Evolutionary conservation across 1,139 yeast genomes (phyloP), one percentile per base, ranked within the genome.

Genomic region (Pneumocystis sp.): DNA sequence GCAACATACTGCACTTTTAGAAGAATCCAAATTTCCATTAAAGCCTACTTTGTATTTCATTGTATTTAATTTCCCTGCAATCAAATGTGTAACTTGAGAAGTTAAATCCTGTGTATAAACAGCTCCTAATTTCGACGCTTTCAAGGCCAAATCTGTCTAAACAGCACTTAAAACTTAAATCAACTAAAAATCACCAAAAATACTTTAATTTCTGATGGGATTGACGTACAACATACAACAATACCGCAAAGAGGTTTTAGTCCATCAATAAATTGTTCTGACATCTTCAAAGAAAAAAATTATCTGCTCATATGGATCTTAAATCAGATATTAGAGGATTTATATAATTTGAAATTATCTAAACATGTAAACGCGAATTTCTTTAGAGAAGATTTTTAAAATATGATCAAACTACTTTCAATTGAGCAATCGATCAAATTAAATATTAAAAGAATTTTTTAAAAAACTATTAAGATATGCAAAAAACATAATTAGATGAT

Each of bases 51-150:
- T 77, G 74, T 85, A 88, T 74, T 89, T 89, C 37, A 84, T 86
- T 0, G 95, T 84, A 69, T 81, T 77, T 44, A 83, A 74, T 66
- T 80, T 80, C 1, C 93, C 95, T 21, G 88, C 93, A 3, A 89
- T 78, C 61, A 89, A 75, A 68, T 82, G 83, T 64, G 82, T 80
- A 8, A 85, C 87, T 72, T 85, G 89, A 64, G 85, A 81, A 81
- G 85, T 84, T 68, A 88, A 77, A 71, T 86, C 87, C 62, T 80
- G 78, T 67, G 80, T 79, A 70, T 82, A 82, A 7, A 73, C 72
- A 0, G 93, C 95, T 0, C 95, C 95, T 79, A 87, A 79, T 1
- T 79, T 61, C 15, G 63, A 29, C 31, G 66, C 69, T 63, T 65
- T 50, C 7, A 50, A 50, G 25, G 69, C 59, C 50, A 64, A 63